Base-by-base conservation (phyloP, 2,329 filamentous ascomycete species). In the Reticulascus tulasneorum region DNA sequence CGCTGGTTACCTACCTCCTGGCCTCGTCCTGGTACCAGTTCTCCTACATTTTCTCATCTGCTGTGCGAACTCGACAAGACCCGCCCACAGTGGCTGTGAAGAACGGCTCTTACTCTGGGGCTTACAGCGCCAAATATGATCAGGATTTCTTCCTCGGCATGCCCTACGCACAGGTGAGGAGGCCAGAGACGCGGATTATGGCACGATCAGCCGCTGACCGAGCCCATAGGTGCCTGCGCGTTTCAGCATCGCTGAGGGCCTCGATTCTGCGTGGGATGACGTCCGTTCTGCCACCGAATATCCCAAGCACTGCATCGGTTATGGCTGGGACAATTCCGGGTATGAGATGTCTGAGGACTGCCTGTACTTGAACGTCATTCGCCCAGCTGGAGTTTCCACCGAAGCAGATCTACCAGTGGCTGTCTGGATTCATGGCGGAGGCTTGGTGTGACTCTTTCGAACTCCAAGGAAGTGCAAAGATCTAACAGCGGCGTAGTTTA, bases 281-380 rank as follows among this genome's bases (percentile, higher is more conserved):
- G 42, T 48, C 5, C 59, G 53, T 12, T 54, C 64, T 40, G 72
- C 71, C 3, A 68, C 56, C 1, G 46, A 60, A 10, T 73, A 73
- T 39, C 62, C 64, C 0, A 53, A 60, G 6, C 60, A 67, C 34
- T 76, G 71, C 45, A 59, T 71, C 23, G 69, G 69, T n/a, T 75
- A 75, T 35, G 71, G 71, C 12, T 29, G 15, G 8, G 53, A 56
- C 22, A 47, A 54, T 44, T 9, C 33, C 10, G 40, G 37, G 11
- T 42, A 42, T 17, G 37, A 42, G 37, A 22, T 26, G 12, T 42
- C 62, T 9, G 79, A 82, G 47, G 73, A 81, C 47, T 83, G 79
- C 42, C 62, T 83, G 5, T 78, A 75, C 28, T 58, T 83, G 42
- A 83, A 82, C 46, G 66, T 84, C 7, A 60, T 83, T 18, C 67